Percentiles rank a stretch among this genome's conserved stretches.
phyloP scores from a whole-genome alignment of 306 rosid genomes.

The Cicer chorassanicum region DNA sequence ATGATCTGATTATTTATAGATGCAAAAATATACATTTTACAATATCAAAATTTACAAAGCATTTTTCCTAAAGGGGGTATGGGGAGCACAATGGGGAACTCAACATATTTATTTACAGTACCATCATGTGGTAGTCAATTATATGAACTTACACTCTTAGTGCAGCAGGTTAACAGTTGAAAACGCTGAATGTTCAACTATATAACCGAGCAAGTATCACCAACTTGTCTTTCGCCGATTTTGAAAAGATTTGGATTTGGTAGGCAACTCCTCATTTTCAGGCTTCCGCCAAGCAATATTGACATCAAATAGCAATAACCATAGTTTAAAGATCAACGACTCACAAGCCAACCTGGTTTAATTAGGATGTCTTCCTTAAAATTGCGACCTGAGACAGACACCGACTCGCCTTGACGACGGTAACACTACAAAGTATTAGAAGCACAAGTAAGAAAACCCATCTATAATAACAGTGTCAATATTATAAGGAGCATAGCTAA shows the following conservation, averaged over 20 bases:
- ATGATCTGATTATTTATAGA: constrained; percentile 23
- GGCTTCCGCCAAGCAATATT: constrained; percentile 21
- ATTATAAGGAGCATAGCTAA: constrained; percentile 7
- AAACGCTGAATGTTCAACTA: not conserved
- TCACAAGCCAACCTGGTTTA: constrained; percentile 95
- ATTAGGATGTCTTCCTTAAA: constrained; percentile 75
- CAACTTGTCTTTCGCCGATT: constrained; percentile 19
- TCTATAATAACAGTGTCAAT: not conserved
- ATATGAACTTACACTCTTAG: not conserved
- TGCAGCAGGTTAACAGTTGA: constrained; percentile 33
- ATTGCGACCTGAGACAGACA: constrained; percentile 89
- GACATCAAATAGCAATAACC: constrained; percentile 18
- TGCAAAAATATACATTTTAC: constrained; percentile 48
- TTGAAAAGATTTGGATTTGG: constrained; percentile 29
- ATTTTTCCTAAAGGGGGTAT: constrained; percentile 29
- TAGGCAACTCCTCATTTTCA: constrained; percentile 29
- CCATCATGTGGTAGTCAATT: constrained; percentile 24
- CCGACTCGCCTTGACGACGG: constrained; percentile 93
- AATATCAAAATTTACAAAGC: constrained; percentile 47
- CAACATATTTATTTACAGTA: constrained; percentile 46
- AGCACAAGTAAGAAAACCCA: constrained; percentile 19
- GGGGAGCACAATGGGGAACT: constrained; percentile 46
- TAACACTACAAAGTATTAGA: constrained; percentile 75
- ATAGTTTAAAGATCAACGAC: constrained; percentile 53
- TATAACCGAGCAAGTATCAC: constrained; percentile 26